A percentile compares a stretch with the other conserved stretches of the same genome.
phyloP scores from a whole-genome alignment of 1,284 basidiomycete genomes.

The Stereum hirsutum region DNA sequence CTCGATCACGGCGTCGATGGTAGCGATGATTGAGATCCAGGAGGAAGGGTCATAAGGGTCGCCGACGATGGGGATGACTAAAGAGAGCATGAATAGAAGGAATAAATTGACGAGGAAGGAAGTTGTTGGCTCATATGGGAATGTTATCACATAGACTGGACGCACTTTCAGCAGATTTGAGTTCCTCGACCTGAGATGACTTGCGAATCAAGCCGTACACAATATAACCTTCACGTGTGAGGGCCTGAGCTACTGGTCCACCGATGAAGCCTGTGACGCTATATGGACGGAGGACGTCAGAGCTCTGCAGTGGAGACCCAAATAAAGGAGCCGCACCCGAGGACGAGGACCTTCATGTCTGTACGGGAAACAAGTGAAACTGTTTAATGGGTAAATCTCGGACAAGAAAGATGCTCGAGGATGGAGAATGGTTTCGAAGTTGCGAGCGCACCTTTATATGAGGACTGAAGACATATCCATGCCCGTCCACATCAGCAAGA shows the following conservation, averaged over 20 bases:
- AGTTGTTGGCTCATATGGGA: too few relatives aligned
- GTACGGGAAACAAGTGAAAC: too few relatives aligned
- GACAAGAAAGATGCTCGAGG: too few relatives aligned
- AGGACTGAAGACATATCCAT: too few relatives aligned
- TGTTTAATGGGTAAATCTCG: too few relatives aligned
- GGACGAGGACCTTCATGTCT: too few relatives aligned
- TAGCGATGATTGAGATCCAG: conserved; percentile 31
- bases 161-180: conserved; percentile 24
- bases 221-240: conserved; percentile 38
- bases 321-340: too few relatives aligned
- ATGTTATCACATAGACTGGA: not conserved
- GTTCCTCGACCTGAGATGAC: conserved; percentile 25
- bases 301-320: too few relatives aligned
- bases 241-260: conserved; percentile 34
- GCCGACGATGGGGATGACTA: not conserved
- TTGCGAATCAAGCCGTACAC: conserved; percentile 42
- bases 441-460: too few relatives aligned
- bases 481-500: too few relatives aligned
- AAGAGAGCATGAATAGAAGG: not conserved
- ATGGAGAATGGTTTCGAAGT: too few relatives aligned
- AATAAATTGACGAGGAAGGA: not conserved
- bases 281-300: too few relatives aligned
- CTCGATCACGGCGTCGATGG: conserved; percentile 37
- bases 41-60: conserved; percentile 17
- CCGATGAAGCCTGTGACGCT: conserved; percentile 33